Evolutionary conservation across 345 rosid species (phyloP).

Genomic region (Citrus inodora): DNA sequence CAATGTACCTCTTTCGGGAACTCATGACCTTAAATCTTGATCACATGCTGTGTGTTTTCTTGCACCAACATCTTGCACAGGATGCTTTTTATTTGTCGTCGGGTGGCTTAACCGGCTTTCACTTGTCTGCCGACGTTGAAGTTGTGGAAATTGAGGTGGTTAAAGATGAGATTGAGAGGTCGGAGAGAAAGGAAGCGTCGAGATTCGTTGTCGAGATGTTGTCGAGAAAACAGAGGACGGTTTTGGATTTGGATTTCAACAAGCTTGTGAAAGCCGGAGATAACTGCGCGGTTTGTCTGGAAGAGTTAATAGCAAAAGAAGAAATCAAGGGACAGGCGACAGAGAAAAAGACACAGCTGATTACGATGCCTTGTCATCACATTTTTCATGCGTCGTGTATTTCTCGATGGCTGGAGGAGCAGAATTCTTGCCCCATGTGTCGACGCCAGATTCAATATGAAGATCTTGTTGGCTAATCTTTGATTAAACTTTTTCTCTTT

Average conservation of each 20-base stretch:
- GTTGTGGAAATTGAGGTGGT: not conserved
- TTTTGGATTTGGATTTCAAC: not conserved
- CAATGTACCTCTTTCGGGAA: not conserved
- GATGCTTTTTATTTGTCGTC: not conserved
- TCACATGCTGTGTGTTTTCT: not conserved
- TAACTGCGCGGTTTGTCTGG: slow-evolving; percentile 6
- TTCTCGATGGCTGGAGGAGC: slow-evolving; percentile 4
- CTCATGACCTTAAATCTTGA: not conserved
- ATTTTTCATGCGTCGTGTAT: slow-evolving; percentile 1
- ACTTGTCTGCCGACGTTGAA: not conserved
- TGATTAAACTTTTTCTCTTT: not conserved
- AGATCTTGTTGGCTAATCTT: not conserved
- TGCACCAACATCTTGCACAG: not conserved
- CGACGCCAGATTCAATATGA: not conserved
- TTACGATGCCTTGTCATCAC: slow-evolving; percentile 1
- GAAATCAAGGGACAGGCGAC: not conserved
- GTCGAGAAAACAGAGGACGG: not conserved
- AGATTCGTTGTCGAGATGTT: not conserved
- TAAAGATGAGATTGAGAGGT: not conserved
- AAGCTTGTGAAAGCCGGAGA: not conserved
- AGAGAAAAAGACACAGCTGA: not conserved
- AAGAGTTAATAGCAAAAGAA: not conserved
- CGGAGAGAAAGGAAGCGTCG: not conserved
- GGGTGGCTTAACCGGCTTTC: not conserved
- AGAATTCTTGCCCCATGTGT: slow-evolving; percentile 2